Evolutionary conservation across 176 grass and related monocot genomes (phyloP), one percentile per base, ranked within the genome.

Genomic region (Dactylis glomerata): DNA sequence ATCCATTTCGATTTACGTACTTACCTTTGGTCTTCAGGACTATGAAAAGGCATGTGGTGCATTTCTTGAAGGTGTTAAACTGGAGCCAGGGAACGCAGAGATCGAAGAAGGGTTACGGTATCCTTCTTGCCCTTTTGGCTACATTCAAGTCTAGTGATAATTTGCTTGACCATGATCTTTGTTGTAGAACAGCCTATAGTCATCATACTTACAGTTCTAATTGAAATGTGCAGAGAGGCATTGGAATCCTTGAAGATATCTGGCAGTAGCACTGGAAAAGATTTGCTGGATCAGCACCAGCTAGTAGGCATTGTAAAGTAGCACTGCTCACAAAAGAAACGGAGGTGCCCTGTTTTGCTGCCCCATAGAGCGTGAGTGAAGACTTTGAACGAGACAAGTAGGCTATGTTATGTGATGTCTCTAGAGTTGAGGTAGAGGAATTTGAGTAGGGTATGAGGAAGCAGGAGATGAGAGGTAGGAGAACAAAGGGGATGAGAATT

Each of bases 21-120:
- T 54, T 54, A 54, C 19, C 51, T 54, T 51, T 26, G 69, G 42
- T 78, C 57, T 85, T 51, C 72, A 90, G 83, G 70, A 90, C 5
- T 90, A 83, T 46, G 63, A 82, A 42, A 76, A 66, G 49, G 88
- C 83, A 52, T 78, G 70, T 63, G 45, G 68, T 61, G 88, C 52
- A 23, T 85, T 85, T 55, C 44, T 81, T 50, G 31, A 81, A 75
- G 76, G 57, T 42, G 50, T 81, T 20, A 80, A 72, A 52, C 2
- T 89, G 63, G 87, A 81, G 41, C 71, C 82, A 57, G 63, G 15
- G 41, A 82, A 82, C 34, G 5, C 62, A 22, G 65, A 78, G 33
- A 82, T 76, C 8, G 13, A 62, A 23, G 70, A 55, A 0, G 58
- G 55, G 57, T 54, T 82, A 66, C 22, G 56, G 55, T 65, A 75